Evolutionary conservation across 2,329 filamentous ascomycete species (phyloP).

Genomic region (Aspergillus sp.): DNA sequence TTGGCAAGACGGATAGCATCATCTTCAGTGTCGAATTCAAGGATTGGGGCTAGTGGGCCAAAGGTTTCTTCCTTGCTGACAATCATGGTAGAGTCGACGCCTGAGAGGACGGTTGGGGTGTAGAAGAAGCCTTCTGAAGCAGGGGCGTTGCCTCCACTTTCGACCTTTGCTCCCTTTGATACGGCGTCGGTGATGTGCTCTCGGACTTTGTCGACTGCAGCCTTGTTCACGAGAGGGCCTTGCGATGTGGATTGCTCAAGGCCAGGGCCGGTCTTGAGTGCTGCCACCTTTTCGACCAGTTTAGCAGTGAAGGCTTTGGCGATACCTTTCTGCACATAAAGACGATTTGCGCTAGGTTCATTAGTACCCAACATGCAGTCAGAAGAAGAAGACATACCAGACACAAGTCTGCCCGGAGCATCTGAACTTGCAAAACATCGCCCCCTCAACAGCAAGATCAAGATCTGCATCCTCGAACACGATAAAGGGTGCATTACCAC

Average conservation of each 20-base stretch:
- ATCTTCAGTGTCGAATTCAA: neutral
- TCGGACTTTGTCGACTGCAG: constrained; percentile 1
- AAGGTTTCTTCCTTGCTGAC: neutral
- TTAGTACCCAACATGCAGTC: too few species aligned
- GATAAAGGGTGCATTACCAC: constrained; percentile 40
- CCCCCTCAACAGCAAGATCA: constrained; percentile 24
- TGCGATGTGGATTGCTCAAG: constrained; percentile 1
- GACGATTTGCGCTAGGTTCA: constrained; percentile 21
- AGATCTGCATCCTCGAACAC: constrained; percentile 41
- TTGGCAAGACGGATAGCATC: neutral
- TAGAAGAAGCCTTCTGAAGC: constrained; percentile 1
- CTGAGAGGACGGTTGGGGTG: neutral
- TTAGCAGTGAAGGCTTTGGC: constrained; percentile 4
- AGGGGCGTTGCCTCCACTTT: neutral
- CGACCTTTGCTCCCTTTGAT: neutral
- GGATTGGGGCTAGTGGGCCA: neutral
- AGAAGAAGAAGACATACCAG: constrained; percentile 2
- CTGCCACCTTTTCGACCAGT: neutral
- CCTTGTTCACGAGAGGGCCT: constrained; percentile 3
- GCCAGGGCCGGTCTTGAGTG: constrained; percentile 1
- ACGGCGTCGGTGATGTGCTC: constrained; percentile 2
- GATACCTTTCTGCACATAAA: constrained; percentile 30
- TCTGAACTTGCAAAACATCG: constrained; percentile 28
- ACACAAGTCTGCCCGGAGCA: constrained; percentile 34
- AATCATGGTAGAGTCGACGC: neutral